Evolutionary conservation across 225 moss, liverwort and hornwort genomes (phyloP).

Genomic region (Marchantia paleacea): DNA sequence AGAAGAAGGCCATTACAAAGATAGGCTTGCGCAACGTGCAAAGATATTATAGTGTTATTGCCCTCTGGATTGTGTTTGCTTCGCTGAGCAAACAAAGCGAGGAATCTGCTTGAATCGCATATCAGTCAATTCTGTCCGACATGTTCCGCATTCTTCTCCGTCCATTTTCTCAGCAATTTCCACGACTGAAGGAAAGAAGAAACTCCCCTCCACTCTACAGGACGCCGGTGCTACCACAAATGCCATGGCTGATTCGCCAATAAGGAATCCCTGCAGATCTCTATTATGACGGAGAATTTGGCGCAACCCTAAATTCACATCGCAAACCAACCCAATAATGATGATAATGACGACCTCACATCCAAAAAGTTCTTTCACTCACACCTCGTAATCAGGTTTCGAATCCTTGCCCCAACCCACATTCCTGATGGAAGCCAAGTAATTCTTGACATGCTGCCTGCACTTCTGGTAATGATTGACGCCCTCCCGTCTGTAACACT

Average conservation of each 20-base stretch:
- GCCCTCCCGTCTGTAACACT: conserved; percentile 78
- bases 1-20: too few relatives aligned
- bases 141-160: not conserved
- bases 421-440: conserved; percentile 73
- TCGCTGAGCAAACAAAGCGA: too few relatives aligned
- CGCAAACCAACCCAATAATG: not conserved
- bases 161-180: too few relatives aligned
- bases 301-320: conserved; percentile 2
- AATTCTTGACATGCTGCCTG: conserved; percentile 67
- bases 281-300: not conserved
- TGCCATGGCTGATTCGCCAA: not conserved
- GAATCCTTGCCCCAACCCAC: conserved; percentile 96
- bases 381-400: conserved; percentile 63
- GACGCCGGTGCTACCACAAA: not conserved
- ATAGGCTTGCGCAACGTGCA: too few relatives aligned
- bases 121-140: not conserved
- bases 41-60: too few relatives aligned
- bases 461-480: conserved; percentile 92
- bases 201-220: not conserved
- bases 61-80: too few relatives aligned
- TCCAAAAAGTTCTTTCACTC: not conserved
- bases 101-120: not conserved
- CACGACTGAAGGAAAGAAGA: not conserved
- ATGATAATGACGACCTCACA: not conserved
- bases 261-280: not conserved